These are phyloP conservation scores for Rhodosporidiobolus sp. DNA, from an alignment of 768 basidiomycete species.

Conservation along the genomic window DNA sequence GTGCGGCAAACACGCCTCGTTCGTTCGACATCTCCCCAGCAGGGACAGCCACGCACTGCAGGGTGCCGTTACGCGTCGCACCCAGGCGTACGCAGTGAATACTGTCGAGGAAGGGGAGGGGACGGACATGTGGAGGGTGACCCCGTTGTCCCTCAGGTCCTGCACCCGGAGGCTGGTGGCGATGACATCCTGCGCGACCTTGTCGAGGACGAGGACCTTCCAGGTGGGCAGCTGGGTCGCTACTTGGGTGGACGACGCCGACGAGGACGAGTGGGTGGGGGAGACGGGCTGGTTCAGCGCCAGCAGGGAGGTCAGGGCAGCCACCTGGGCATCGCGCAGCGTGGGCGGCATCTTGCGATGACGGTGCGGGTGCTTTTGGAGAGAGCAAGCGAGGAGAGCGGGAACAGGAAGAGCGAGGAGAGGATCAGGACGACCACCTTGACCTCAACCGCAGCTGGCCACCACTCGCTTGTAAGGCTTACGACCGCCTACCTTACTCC, in stretches of 20 bases:
- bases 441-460: too few relatives aligned
- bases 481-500: too few relatives aligned
- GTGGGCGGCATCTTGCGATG: slow-evolving; percentile 45
- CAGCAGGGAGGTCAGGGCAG: slow-evolving; percentile 76
- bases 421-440: too few relatives aligned
- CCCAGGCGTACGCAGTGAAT: too few relatives aligned
- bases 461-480: too few relatives aligned
- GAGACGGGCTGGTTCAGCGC: slow-evolving; percentile 71
- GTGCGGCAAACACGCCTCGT: too few relatives aligned
- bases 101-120: neutral
- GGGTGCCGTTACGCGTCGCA: too few relatives aligned
- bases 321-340: slow-evolving; percentile 83
- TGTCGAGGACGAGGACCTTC: slow-evolving; percentile 94
- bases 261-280: slow-evolving; percentile 40
- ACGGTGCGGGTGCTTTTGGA: too few relatives aligned
- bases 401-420: too few relatives aligned
- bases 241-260: neutral
- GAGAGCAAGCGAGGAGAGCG: neutral
- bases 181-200: slow-evolving; percentile 90
- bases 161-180: slow-evolving; percentile 94
- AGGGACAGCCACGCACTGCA: too few relatives aligned
- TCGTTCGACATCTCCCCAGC: too few relatives aligned
- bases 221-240: slow-evolving; percentile 64
- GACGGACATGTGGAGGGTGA: slow-evolving; percentile 93
- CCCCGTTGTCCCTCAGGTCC: slow-evolving; percentile 91